Evolutionary conservation across 805 yeast species (phyloP), one percentile per base, ranked within the genome.

Genomic region (Starmerella riodocensis): DNA sequence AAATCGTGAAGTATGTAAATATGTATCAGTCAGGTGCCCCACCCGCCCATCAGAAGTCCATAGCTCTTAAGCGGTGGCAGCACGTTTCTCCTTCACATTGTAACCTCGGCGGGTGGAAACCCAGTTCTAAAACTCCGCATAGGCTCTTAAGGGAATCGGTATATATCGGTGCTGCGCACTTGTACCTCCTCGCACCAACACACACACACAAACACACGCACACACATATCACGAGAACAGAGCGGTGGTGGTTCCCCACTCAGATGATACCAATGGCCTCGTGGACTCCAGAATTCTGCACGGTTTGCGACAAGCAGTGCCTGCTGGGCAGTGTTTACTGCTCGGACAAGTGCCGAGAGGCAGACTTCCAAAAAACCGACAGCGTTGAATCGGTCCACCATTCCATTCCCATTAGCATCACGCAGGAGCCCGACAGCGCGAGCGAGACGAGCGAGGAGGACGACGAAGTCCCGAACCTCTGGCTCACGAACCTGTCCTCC

Each of bases 261-360:
- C 34, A 6, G n/a, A 36, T 36, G 39, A 30, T 30, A 22, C 34
- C 29, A 3, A 26, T 38, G 39, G 17, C 32, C 7, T 21, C 37
- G 20, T 63, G 67, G 68, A 46, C 62, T 46, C 69, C 66, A 52
- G 77, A 73, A 53, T 73, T 59, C 57, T 73, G 78, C 61, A 62
- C 70, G 34, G 74, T 69, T 41, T 73, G 78, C 57, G 76, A 72
- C 50, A 67, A 65, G 50, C 62, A 64, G 45, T 69, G 72, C 53
- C 49, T 64, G 9, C 52, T 56, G 11, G 64, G 63, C 21, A 49
- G 64, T 11, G 65, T 65, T 40, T 69, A 68, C 59, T 69, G 73
- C 58, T 66, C 71, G 6, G 67, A 65, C 29, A 51, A 51, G 34
- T 68, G 73, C 53, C 59, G 62, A 40, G 32, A 31, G 27, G 29